Evolutionary conservation across 140 eudicot species (phyloP).

Genomic region (Stevia rebaudiana): DNA sequence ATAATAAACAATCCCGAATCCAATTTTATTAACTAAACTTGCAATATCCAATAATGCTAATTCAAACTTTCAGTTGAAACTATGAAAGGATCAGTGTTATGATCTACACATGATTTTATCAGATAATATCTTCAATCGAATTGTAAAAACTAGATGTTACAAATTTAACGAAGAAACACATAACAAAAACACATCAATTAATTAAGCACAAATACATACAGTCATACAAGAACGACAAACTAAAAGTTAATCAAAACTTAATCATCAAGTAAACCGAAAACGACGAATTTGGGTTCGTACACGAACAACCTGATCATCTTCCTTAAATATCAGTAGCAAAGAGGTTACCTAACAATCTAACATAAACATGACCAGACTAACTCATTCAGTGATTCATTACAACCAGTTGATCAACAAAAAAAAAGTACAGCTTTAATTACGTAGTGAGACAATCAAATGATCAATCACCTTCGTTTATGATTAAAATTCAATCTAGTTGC

Average conservation of each 20-base stretch:
- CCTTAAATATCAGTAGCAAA: slow-evolving; percentile 4
- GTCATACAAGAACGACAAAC: not conserved
- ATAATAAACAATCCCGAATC: not conserved
- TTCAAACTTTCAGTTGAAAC: no score
- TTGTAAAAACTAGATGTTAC: not conserved
- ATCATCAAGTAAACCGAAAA: slow-evolving; percentile 13
- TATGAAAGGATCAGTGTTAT: not conserved
- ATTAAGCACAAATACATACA: not conserved
- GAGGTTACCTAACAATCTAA: not conserved
- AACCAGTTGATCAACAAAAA: not conserved
- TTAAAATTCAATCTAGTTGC: slow-evolving; percentile 32
- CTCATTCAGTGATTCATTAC: slow-evolving; percentile 1
- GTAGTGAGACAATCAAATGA: slow-evolving; percentile 4
- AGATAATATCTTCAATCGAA: slow-evolving; percentile 13
- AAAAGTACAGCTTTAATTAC: slow-evolving; percentile 22
- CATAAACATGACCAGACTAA: slow-evolving; percentile 15
- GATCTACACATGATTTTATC: not conserved
- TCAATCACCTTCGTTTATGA: slow-evolving; percentile 23
- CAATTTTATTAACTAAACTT: no score
- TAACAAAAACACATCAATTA: not conserved
- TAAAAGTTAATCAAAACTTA: slow-evolving; percentile 21
- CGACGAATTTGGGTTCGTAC: not conserved
- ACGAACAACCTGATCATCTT: not conserved
- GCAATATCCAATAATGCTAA: no score
- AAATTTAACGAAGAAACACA: not conserved